Percentiles rank a stretch among this genome's conserved stretches.
Conservation (phyloP, 2,329 filamentous ascomycete species). For the Epichloe gansuensis region DNA sequence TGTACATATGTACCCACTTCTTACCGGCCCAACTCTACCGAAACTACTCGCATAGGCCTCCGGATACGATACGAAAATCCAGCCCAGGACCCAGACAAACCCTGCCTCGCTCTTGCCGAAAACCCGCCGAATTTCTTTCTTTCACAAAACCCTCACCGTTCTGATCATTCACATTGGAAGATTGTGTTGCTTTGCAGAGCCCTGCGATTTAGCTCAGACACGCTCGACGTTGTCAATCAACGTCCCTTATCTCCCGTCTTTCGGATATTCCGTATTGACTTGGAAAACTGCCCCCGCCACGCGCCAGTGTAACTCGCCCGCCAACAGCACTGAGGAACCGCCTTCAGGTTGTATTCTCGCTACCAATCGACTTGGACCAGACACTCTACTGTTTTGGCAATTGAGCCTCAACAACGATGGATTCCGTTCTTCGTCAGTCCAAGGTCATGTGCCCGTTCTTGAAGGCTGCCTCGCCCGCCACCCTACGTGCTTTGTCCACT, state of each 20-base stretch:
- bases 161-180: not conserved
- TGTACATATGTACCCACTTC: not conserved
- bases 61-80: not conserved
- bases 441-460: slow-evolving; percentile 96
- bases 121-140: not conserved
- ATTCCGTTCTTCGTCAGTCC: slow-evolving; percentile 87
- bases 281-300: not conserved
- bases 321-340: not conserved
- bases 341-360: not conserved
- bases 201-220: not conserved
- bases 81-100: not conserved
- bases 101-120: not conserved
- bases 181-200: not conserved
- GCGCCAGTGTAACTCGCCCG: not conserved
- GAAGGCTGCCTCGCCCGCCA: slow-evolving; percentile 84
- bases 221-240: not conserved
- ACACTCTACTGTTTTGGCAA: not conserved
- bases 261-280: not conserved
- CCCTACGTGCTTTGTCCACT: slow-evolving; percentile 78
- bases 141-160: not conserved
- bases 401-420: slow-evolving; percentile 46
- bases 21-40: not conserved
- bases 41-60: not conserved
- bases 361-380: not conserved
- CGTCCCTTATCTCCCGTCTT: not conserved